Evolutionary conservation across 148 eudicot genomes (phyloP), one percentile per base, ranked within the genome.

Genomic region (Agrostemma githago): DNA sequence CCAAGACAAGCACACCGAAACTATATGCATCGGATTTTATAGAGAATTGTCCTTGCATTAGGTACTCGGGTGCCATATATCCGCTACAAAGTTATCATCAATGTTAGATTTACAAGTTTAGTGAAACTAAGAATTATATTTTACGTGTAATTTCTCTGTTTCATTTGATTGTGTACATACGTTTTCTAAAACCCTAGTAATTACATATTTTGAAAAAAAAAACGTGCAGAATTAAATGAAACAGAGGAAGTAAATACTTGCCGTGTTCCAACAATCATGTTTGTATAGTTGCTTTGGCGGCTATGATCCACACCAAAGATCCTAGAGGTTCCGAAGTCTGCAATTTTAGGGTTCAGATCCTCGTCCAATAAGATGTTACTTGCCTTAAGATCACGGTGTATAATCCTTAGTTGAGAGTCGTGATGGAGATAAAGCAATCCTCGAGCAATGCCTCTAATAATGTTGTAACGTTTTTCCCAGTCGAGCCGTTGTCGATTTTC

Each of bases 291-390:
- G 2, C 65, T 81, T 44, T 72, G 75, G 21, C 58, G 75, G 21
- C 58, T 83, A 57, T 83, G 74, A 21, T 78, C 82, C 4, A 46
- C 67, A 12, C 77, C 79, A 11, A 83, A 78, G 10, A 78, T 74
- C 74, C 84, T 83, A 2, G 83, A 82, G 78, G 81, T 78, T 0
- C 86, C 82, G 61, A 84, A 84, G 40, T 84, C 82, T 15, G 80
- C 38, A 53, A 84, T 59, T 44, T 84, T 84, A 0, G 84, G 75
- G 43, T 72, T 79, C 86, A 84, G 75, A 2, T 78, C 74, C 9
- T 8, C 42, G 21, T 78, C 84, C 11, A 81, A 38, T 58, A 84
- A 57, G 20, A 84, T 40, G 38, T 80, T 84, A 43, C 84, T 78
- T 20, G 80, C 67, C 41, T 84, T 84, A 0, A 84, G 46, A 78